These are phyloP conservation scores for Ascochyta rabiei DNA, from an alignment of 2,329 filamentous ascomycete species.

Conservation along the genomic window DNA sequence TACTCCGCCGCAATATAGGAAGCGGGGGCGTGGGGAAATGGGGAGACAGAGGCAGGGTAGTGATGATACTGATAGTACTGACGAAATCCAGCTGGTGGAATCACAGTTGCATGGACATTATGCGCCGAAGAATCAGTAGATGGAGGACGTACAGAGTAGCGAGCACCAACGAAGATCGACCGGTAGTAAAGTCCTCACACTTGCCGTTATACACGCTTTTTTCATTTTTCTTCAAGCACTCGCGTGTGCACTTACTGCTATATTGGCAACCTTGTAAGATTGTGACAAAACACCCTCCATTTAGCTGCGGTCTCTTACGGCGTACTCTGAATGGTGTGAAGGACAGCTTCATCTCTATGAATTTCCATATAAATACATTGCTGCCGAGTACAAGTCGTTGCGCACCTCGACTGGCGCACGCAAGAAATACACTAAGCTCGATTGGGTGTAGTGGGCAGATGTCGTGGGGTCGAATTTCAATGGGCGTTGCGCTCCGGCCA, in stretches of 20 bases:
- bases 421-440: not conserved
- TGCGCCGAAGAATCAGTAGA: constrained; percentile 23
- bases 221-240: too few relatives aligned
- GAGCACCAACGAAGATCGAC: not conserved
- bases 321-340: too few relatives aligned
- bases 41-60: not conserved
- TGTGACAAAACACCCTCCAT: too few relatives aligned
- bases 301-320: too few relatives aligned
- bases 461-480: constrained; percentile 29
- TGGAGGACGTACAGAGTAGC: not conserved
- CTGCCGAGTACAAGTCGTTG: too few relatives aligned
- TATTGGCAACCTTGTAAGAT: too few relatives aligned
- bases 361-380: too few relatives aligned
- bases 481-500: constrained; percentile 21
- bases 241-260: too few relatives aligned
- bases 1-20: constrained; percentile 25
- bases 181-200: too few relatives aligned
- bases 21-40: not conserved
- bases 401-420: not conserved
- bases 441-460: not conserved
- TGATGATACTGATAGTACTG: constrained; percentile 2
- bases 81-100: constrained; percentile 5
- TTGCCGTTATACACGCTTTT: too few relatives aligned
- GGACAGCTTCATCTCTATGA: too few relatives aligned
- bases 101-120: constrained; percentile 22